Base-by-base conservation (phyloP, 345 rosid species). In the Diplotaxis tenuifolia region DNA sequence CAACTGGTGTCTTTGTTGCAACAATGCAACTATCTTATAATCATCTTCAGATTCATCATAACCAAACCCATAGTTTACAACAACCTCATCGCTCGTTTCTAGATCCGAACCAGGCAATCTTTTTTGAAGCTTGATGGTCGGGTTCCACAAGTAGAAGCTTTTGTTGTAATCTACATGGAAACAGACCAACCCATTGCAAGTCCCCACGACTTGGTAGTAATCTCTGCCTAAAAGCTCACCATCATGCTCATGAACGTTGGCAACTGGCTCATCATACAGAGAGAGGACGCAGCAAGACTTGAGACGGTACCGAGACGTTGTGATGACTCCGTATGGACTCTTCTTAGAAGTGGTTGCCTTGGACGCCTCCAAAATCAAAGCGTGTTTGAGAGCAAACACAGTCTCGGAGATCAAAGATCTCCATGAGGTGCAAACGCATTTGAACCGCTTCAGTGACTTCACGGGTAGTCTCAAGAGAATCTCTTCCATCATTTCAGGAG, bases 161-260 rank as follows among this genome's bases (percentile, higher is more conserved):
- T 55, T 34, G 68, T 36, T 57, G 12, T 68, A 62, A 70, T 73
- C 82, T 9, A 75, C 71, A 7, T 49, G 67, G 70, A 78, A 47
- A 14, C 81, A 80, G 9, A 80, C 21, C 74, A 82, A 55, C 11
- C 87, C 87, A 23, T 84, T 25, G 25, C 83, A 82, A 4, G 84
- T 75, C 60, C 85, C 84, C 62, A 72, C 45, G 45, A 78, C 68
- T 62, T 73, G 75, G 36, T 78, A 78, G 29, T 78, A 78, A 22
- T 78, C 78, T 62, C 81, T 74, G 5, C 75, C 81, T 61, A 78
- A 15, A 32, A 78, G 74, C 72, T 73, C 75, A 68, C 50, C 60
- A 36, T 78, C 81, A 55, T 67, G 78, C 49, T 73, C 71, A 1
- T 9, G 0, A 36, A 58, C 67, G 10, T 45, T 32, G 28, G 31